Evolutionary conservation across 2,329 filamentous ascomycete species (phyloP).

Genomic region (Penicillium thymicola): DNA sequence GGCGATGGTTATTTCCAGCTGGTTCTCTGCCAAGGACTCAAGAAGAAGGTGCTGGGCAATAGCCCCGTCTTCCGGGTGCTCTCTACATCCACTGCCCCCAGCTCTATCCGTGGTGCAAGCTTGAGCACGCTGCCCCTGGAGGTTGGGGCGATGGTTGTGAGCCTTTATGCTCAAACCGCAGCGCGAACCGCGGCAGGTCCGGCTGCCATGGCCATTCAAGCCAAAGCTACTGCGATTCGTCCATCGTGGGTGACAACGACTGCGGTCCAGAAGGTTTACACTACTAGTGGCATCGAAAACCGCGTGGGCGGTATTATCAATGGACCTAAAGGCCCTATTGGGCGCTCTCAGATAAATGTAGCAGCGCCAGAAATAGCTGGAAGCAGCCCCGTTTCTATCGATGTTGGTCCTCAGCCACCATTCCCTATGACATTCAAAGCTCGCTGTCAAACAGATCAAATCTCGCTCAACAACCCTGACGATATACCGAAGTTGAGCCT

Average conservation of each 20-base stretch:
- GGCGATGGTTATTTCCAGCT: slow-evolving; percentile 68
- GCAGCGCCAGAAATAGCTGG: slow-evolving; percentile 18
- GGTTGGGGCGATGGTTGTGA: slow-evolving; percentile 49
- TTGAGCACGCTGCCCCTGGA: slow-evolving; percentile 64
- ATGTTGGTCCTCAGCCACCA: slow-evolving; percentile 33
- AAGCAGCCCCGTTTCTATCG: slow-evolving; percentile 12
- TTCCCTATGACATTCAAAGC: slow-evolving; percentile 31
- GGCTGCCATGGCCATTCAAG: slow-evolving; percentile 25
- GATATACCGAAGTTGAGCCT: slow-evolving; percentile 55
- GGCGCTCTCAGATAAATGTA: slow-evolving; percentile 22
- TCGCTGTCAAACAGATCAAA: slow-evolving; percentile 8
- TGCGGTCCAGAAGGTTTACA: slow-evolving; percentile 34
- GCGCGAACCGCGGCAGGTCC: slow-evolving; percentile 25
- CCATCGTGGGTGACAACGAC: slow-evolving; percentile 31
- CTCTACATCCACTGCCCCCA: slow-evolving; percentile 60
- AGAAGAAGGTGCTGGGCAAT: slow-evolving; percentile 59
- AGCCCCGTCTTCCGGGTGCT: slow-evolving; percentile 68
- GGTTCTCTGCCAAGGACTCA: slow-evolving; percentile 56
- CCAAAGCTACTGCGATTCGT: slow-evolving; percentile 25
- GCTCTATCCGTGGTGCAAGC: slow-evolving; percentile 63
- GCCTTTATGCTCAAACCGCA: slow-evolving; percentile 43
- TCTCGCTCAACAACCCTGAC: slow-evolving; percentile 46
- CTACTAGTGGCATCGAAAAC: slow-evolving; percentile 28
- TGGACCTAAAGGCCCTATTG: slow-evolving; percentile 36
- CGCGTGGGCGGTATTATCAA: slow-evolving; percentile 32